Evolutionary conservation across 2,329 filamentous ascomycete genomes (phyloP).

Genomic region (Xylaria hypoxylon): DNA sequence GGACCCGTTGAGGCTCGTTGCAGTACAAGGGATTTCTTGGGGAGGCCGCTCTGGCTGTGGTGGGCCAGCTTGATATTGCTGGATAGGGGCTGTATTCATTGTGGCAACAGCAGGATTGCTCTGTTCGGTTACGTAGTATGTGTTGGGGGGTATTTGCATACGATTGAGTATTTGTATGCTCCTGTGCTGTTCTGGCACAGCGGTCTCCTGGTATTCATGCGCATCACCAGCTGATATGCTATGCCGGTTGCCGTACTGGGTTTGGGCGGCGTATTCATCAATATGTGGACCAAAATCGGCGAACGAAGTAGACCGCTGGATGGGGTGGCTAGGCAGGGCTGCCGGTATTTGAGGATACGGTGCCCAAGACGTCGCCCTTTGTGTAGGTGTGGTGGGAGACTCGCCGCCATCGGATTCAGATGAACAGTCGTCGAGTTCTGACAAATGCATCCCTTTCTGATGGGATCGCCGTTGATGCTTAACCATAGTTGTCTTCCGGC

Average conservation of each 20-base stretch:
- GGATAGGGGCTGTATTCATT: conserved; percentile 65
- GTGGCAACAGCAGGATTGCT: conserved; percentile 72
- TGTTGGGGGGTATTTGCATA: conserved; percentile 59
- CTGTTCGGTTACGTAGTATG: conserved; percentile 71
- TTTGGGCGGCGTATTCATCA: conserved; percentile 58
- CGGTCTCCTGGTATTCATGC: conserved; percentile 59
- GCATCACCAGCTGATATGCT: conserved; percentile 58
- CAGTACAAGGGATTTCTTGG: conserved; percentile 64
- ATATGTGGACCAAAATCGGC: conserved; percentile 66
- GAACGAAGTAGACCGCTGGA: conserved; percentile 67
- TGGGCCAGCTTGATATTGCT: conserved; percentile 65
- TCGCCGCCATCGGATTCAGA: conserved; percentile 70
- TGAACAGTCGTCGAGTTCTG: conserved; percentile 66
- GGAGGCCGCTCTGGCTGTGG: conserved; percentile 60
- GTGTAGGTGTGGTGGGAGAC: conserved; percentile 68
- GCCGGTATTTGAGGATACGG: conserved; percentile 56
- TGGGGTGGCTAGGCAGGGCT: conserved; percentile 53
- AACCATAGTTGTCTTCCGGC: conserved; percentile 77
- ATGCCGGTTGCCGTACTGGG: conserved; percentile 60
- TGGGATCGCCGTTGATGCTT: conserved; percentile 74
- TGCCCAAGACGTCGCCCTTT: conserved; percentile 65
- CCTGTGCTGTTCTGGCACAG: conserved; percentile 59
- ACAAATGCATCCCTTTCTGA: conserved; percentile 67
- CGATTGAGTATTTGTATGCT: conserved; percentile 62
- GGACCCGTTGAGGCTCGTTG: conserved; percentile 60